A percentile compares a stretch with the other conserved stretches of the same genome.
These are phyloP conservation scores for Schizonepeta tenuifolia DNA, from an alignment of 257 asterid species.

Conservation along the genomic window DNA sequence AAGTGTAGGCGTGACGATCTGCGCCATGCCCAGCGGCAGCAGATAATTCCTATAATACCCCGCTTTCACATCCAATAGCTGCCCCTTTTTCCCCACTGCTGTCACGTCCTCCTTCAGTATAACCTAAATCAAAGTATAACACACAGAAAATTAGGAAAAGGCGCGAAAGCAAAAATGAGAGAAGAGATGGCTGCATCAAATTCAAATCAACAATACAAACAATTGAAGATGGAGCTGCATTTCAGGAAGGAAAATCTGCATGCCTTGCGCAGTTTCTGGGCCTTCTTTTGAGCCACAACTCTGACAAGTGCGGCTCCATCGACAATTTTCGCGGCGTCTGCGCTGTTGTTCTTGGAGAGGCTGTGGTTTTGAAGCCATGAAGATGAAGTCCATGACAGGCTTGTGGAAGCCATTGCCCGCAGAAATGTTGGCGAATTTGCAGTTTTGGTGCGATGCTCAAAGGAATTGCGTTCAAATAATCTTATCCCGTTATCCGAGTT, in stretches of 20 bases:
- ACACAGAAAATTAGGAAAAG: not conserved
- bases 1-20: constrained; percentile 74
- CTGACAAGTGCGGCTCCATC: constrained; percentile 46
- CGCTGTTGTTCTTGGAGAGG: constrained; percentile 38
- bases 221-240: constrained; percentile 16
- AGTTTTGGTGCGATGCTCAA: not conserved
- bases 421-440: not conserved
- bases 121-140: constrained; percentile 49
- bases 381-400: constrained; percentile 77
- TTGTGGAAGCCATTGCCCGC: constrained; percentile 60
- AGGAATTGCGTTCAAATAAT: constrained; percentile 9
- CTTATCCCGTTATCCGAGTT: constrained; percentile 40
- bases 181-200: not conserved
- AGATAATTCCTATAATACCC: constrained; percentile 83
- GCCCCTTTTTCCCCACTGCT: constrained; percentile 84
- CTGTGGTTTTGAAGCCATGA: constrained; percentile 54
- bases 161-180: not conserved
- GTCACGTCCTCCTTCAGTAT: constrained; percentile 88
- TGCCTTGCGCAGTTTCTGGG: constrained; percentile 76
- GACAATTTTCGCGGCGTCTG: constrained; percentile 41
- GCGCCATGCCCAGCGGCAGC: constrained; percentile 77
- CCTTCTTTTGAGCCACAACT: constrained; percentile 78
- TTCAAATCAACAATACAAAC: not conserved
- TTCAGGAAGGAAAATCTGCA: not conserved
- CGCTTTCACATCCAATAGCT: constrained; percentile 84